Evolutionary conservation across 164 flowering plant species (phyloP).

Genomic region (Umbellularia californica): DNA sequence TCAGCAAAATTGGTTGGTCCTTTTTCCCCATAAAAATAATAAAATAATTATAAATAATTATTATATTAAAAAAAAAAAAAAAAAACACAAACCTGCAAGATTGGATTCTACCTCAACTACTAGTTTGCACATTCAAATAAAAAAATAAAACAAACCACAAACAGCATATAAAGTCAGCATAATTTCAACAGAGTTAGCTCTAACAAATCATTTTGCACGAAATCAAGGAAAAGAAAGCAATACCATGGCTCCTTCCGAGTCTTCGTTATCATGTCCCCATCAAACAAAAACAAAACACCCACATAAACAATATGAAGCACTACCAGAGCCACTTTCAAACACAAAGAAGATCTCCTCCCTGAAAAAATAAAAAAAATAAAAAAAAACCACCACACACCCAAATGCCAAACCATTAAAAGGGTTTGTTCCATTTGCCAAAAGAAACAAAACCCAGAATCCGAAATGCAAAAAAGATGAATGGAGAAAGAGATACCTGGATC

Average conservation of each 20-base stretch:
- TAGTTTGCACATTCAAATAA: background rate
- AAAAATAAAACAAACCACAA: background rate
- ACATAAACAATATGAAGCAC: slow-evolving; percentile 54
- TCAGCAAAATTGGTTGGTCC: too few relatives aligned
- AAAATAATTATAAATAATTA: too few relatives aligned
- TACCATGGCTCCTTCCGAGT: slow-evolving; percentile 71
- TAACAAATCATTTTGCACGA: too few relatives aligned
- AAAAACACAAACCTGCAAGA: too few relatives aligned
- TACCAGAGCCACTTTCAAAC: slow-evolving; percentile 63
- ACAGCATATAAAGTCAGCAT: background rate
- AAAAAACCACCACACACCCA: background rate
- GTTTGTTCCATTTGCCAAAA: background rate
- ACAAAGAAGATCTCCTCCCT: slow-evolving; percentile 71
- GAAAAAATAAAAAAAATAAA: slow-evolving; percentile 14
- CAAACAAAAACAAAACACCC: slow-evolving; percentile 60
- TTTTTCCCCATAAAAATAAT: too few relatives aligned
- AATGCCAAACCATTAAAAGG: background rate
- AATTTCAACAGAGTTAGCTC: background rate
- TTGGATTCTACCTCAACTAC: background rate
- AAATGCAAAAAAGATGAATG: background rate
- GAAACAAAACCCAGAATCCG: background rate
- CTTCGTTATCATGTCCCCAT: slow-evolving; percentile 51
- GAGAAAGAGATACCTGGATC: slow-evolving; percentile 58
- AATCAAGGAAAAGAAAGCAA: background rate
- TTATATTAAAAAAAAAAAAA: too few relatives aligned